Evolutionary conservation across 805 yeast species (phyloP).

Genomic region (Grigorovia humatica): DNA sequence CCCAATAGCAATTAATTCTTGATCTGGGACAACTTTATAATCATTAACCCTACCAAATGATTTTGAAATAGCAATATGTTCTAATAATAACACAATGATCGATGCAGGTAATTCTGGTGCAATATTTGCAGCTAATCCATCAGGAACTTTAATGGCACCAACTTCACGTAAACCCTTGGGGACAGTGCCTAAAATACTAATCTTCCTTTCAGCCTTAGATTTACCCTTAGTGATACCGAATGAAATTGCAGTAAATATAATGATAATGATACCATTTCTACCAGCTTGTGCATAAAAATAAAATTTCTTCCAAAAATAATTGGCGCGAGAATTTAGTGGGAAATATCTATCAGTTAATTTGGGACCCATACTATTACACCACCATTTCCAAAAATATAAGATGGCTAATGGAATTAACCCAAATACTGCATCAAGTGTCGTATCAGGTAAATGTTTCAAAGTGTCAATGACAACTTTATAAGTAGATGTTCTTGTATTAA

Average conservation of each 20-base stretch:
- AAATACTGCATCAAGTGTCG: constrained; percentile 78
- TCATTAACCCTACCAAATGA: constrained; percentile 90
- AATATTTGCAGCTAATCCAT: constrained; percentile 45
- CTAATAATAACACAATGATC: constrained; percentile 68
- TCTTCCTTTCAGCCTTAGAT: constrained; percentile 30
- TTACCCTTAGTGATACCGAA: constrained; percentile 59
- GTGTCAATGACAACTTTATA: constrained; percentile 61
- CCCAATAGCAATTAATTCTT: constrained; percentile 90
- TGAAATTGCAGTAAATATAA: constrained; percentile 73
- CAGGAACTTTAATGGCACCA: constrained; percentile 59
- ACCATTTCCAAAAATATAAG: constrained; percentile 62
- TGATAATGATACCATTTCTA: constrained; percentile 72
- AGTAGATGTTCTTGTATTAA: constrained; percentile 65
- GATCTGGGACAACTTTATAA: constrained; percentile 85
- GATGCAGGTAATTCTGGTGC: constrained; percentile 82
- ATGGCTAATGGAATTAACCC: constrained; percentile 67
- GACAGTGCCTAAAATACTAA: constrained; percentile 61
- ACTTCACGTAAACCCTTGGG: constrained; percentile 75
- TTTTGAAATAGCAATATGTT: constrained; percentile 88
- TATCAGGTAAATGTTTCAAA: constrained; percentile 56
- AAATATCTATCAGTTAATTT: constrained; percentile 48
- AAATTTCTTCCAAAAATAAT: constrained; percentile 23
- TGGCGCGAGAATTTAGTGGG: constrained; percentile 11
- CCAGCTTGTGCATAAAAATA: constrained; percentile 68
- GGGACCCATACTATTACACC: constrained; percentile 44